Evolutionary conservation across 1,284 basidiomycete species (phyloP).

Genomic region (Apiotrichum brassicae): DNA sequence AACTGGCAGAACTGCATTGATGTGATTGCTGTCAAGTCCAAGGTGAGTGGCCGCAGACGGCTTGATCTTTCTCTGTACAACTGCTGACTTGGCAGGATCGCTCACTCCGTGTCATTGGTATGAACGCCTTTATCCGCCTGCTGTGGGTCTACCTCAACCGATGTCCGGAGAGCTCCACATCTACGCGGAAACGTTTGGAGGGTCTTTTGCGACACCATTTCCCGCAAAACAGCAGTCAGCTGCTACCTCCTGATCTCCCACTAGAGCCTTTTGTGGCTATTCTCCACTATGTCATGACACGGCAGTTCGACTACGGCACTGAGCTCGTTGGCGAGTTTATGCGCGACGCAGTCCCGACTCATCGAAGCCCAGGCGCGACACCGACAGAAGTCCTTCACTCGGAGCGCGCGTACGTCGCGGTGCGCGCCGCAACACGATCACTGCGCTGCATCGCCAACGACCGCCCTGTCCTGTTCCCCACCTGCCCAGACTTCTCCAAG

Average conservation of each 20-base stretch:
- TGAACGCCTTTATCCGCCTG: conserved; percentile 77
- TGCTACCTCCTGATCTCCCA: conserved; percentile 68
- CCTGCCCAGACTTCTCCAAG: conserved; percentile 60
- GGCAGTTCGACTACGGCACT: conserved; percentile 78
- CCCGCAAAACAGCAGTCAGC: conserved; percentile 58
- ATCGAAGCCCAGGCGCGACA: conserved; percentile 43
- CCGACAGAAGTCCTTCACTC: conserved; percentile 53
- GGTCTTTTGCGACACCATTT: conserved; percentile 71
- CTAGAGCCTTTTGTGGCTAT: conserved; percentile 72
- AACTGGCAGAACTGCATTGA: conserved; percentile 74
- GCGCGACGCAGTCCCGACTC: conserved; percentile 54
- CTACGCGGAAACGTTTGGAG: conserved; percentile 72
- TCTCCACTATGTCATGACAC: conserved; percentile 73
- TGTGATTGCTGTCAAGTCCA: conserved; percentile 64
- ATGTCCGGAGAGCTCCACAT: conserved; percentile 75
- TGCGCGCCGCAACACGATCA: conserved; percentile 71
- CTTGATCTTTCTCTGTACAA: no score
- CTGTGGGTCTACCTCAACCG: conserved; percentile 94
- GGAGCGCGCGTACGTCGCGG: conserved; percentile 67
- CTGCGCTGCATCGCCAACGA: conserved; percentile 68
- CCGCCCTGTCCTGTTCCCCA: conserved; percentile 67
- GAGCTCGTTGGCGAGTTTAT: conserved; percentile 74
- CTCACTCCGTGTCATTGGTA: conserved; percentile 60
- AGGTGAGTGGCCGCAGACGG: conserved; percentile 53
- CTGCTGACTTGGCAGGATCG: conserved; percentile 61